These are phyloP conservation scores for Epichloe sp. DNA, from an alignment of 2,329 filamentous ascomycete species.

Conservation along the genomic window DNA sequence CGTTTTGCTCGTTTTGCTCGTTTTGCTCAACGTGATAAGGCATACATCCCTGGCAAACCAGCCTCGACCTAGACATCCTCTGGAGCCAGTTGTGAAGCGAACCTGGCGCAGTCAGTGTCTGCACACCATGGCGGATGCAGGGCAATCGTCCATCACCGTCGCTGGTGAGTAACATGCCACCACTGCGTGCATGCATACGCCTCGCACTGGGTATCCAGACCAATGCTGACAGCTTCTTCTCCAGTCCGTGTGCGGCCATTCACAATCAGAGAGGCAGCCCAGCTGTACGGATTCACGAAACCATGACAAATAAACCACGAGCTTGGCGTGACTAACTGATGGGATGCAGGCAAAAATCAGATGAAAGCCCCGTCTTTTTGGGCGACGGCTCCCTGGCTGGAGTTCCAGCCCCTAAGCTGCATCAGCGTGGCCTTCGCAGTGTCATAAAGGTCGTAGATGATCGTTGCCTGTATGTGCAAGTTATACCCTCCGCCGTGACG, in stretches of 20 bases:
- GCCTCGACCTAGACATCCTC: not conserved
- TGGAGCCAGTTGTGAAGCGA: not conserved
- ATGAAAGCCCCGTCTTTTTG: slow-evolving; percentile 85
- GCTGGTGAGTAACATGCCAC: slow-evolving; percentile 28
- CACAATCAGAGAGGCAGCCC: slow-evolving; percentile 85
- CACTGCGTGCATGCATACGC: not conserved
- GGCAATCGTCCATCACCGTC: slow-evolving; percentile 44
- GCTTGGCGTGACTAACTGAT: slow-evolving; percentile 3
- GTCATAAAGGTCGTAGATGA: slow-evolving; percentile 97
- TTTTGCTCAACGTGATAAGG: not conserved
- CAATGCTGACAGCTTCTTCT: slow-evolving; percentile 14
- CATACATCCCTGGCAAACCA: not conserved
- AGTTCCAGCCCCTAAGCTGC: slow-evolving; percentile 69
- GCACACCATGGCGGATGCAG: slow-evolving; percentile 14
- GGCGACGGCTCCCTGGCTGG: slow-evolving; percentile 92
- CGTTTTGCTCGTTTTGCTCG: not conserved
- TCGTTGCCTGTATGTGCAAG: slow-evolving; percentile 69
- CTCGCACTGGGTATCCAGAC: not conserved
- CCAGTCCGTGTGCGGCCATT: slow-evolving; percentile 58
- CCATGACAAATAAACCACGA: not conserved
- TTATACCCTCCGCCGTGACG: not conserved
- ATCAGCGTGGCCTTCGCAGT: slow-evolving; percentile 72
- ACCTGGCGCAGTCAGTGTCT: not conserved
- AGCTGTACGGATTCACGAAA: slow-evolving; percentile 44
- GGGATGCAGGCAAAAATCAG: slow-evolving; percentile 42